Base-by-base conservation (phyloP, 2,329 filamentous ascomycete species). In the Cercospora nicotianae region DNA sequence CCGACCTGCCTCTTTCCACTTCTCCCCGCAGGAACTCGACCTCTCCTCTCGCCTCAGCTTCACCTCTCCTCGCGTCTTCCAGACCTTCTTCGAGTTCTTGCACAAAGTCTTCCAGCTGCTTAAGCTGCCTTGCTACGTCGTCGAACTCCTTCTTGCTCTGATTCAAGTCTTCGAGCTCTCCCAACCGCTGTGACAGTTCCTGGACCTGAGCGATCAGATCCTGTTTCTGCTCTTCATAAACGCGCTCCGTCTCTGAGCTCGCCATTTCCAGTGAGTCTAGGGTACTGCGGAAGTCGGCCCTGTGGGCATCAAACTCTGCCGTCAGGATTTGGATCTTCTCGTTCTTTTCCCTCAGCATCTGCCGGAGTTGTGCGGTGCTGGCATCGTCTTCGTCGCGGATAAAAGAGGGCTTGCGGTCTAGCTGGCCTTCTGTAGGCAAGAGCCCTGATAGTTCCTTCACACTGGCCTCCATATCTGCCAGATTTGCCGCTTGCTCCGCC, bases 231-330 rank as follows among this genome's bases (percentile, higher is more conserved):
- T 93, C 91, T 78, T 99, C 95, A 77, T 99, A 99, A 13, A 99
- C 94, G 28, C 94, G 87, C 80, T 97, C 91, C 0, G 95, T 99
- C 81, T 99, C 95, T 0, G 93, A 91, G 77, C 93, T 96, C 2
- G 95, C 96, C 82, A 98, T 87, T 79, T 99, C 95, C 61, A 99
- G 84, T 0, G 94, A 97, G 80, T 99, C 95, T 69, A 99, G 95
- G 18, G 95, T 99, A 79, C 92, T 97, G 72, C 95, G 86, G 81
- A 99, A 99, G 79, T 99, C 95, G 18, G 95, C 94, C 67, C 95
- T 87, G 78, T 99, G 94, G 9, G 91, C 89, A 77, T 99, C 95
- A 75, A 99, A 99, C 77, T 99, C 95, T 8, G 92, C 88, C 0
- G 94, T 98, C 73, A 99, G 86, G 84, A 94, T 90, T 28, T 91